Percentiles rank a stretch among this genome's conserved stretches.
These are phyloP conservation scores for Poronia punctata DNA, from an alignment of 495 filamentous ascomycete genomes.

Conservation along the genomic window DNA sequence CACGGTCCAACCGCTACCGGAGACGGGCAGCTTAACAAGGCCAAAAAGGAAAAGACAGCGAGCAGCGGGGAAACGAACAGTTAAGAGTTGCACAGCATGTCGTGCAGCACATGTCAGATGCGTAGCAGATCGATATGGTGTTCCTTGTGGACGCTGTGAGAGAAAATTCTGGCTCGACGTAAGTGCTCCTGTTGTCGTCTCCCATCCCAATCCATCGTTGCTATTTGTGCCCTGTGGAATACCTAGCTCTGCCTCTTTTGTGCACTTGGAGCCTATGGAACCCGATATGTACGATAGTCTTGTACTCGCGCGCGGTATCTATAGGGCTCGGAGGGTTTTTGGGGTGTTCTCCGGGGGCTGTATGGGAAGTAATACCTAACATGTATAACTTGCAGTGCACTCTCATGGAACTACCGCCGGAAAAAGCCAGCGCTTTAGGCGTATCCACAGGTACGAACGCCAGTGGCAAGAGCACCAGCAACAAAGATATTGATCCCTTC, in stretches of 20 bases:
- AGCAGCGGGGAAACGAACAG: conserved; percentile 2
- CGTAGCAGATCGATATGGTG: conserved; percentile 9
- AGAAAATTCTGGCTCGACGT: conserved; percentile 7
- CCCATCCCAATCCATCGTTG: too few relatives aligned
- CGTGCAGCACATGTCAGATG: conserved; percentile 10
- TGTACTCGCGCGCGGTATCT: too few relatives aligned
- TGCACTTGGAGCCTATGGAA: too few relatives aligned
- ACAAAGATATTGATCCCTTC: background rate
- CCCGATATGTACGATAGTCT: too few relatives aligned
- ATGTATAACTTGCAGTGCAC: conserved; percentile 7
- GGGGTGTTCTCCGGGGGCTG: too few relatives aligned
- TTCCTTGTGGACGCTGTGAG: conserved; percentile 9
- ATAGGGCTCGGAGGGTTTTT: too few relatives aligned
- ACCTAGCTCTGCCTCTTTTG: too few relatives aligned
- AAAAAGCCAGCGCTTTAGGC: background rate
- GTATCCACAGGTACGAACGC: background rate
- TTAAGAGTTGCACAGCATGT: conserved; percentile 7
- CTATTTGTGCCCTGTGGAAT: too few relatives aligned
- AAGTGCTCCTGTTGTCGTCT: too few relatives aligned
- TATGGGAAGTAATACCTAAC: too few relatives aligned
- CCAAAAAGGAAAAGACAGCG: conserved; percentile 5
- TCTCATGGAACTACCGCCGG: conserved; percentile 1
- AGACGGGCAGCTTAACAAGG: background rate
- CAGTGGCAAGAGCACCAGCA: too few relatives aligned
- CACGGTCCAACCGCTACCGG: background rate